A percentile compares a stretch with the other conserved stretches of the same genome.
Evolutionary conservation across 225 moss, liverwort and hornwort species (phyloP).

Genomic region (Asterella californica): DNA sequence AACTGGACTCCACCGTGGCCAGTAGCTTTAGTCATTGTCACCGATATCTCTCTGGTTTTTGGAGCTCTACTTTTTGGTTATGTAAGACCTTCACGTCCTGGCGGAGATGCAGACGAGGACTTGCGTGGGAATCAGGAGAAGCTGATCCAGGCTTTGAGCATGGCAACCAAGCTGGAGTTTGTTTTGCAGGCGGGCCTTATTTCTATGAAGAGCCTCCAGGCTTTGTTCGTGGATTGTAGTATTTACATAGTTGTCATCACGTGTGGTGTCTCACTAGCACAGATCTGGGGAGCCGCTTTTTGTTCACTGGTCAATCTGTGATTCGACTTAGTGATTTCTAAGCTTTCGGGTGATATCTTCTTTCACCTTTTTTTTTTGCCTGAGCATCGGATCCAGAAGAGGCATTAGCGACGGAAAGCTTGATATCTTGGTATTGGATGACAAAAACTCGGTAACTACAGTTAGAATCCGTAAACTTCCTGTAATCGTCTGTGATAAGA

Average conservation of each 20-base stretch:
- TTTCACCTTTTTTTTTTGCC: no score
- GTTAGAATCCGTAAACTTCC: no score
- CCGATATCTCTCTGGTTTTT: constrained; percentile 58
- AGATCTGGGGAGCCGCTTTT: constrained; percentile 19
- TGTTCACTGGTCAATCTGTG: constrained; percentile 10
- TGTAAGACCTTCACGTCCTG: constrained; percentile 31
- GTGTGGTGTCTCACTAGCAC: constrained; percentile 29
- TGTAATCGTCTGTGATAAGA: no score
- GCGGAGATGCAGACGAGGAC: constrained; percentile 7
- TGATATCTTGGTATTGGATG: no score
- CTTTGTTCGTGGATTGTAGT: constrained; percentile 45
- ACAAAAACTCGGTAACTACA: no score
- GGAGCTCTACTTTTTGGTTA: constrained; percentile 50
- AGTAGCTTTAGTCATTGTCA: constrained; percentile 50
- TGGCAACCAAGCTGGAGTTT: constrained; percentile 24
- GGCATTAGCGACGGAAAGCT: no score
- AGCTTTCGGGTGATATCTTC: no score
- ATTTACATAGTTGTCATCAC: constrained; percentile 31
- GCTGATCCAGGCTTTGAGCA: constrained; percentile 8
- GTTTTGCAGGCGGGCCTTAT: constrained; percentile 20
- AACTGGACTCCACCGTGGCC: constrained; percentile 61
- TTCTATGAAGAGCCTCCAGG: constrained; percentile 24
- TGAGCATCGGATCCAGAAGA: no score
- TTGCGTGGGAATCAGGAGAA: constrained; percentile 8
- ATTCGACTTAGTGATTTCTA: neutral